Evolutionary conservation across 83 land plant species (phyloP).

Genomic region (Picea engelmannii): DNA sequence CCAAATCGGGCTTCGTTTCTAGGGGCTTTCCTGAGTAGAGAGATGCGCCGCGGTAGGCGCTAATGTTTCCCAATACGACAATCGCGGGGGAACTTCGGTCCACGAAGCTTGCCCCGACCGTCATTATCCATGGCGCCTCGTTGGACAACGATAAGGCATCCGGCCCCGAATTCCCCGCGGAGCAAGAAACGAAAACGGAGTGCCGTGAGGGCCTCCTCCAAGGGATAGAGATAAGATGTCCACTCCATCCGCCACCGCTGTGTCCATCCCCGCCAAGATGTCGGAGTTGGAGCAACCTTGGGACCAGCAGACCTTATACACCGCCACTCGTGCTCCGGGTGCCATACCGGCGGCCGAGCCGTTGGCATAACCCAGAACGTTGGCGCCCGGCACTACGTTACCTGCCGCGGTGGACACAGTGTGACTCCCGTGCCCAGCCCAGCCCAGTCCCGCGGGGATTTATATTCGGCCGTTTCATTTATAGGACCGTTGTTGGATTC

Average conservation of each 20-base stretch:
- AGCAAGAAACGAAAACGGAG: slow-evolving; percentile 29
- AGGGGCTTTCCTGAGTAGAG: slow-evolving; percentile 13
- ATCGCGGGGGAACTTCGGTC: slow-evolving; percentile 35
- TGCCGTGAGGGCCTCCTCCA: slow-evolving; percentile 9
- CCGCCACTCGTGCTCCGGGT: slow-evolving; percentile 30
- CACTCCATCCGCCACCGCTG: slow-evolving; percentile 46
- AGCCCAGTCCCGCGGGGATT: slow-evolving; percentile 32
- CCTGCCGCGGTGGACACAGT: slow-evolving; percentile 49
- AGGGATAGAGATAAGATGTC: slow-evolving; percentile 55
- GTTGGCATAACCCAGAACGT: slow-evolving; percentile 23
- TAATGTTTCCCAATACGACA: slow-evolving; percentile 36
- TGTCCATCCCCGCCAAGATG: slow-evolving; percentile 35
- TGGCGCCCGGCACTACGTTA: slow-evolving; percentile 15
- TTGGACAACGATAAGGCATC: slow-evolving; percentile 23
- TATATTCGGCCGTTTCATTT: neutral
- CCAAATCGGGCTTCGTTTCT: slow-evolving; percentile 24
- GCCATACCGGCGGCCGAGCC: slow-evolving; percentile 41
- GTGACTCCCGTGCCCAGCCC: slow-evolving; percentile 50
- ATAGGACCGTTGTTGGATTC: neutral
- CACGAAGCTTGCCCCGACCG: slow-evolving; percentile 41
- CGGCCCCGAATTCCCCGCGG: slow-evolving; percentile 57
- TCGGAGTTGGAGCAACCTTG: slow-evolving; percentile 23
- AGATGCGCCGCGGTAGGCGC: slow-evolving; percentile 27
- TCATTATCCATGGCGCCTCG: slow-evolving; percentile 49
- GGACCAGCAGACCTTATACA: slow-evolving; percentile 38